phyloP scores from a whole-genome alignment of 441 rosid genomes.

The Melastoma candidum region DNA sequence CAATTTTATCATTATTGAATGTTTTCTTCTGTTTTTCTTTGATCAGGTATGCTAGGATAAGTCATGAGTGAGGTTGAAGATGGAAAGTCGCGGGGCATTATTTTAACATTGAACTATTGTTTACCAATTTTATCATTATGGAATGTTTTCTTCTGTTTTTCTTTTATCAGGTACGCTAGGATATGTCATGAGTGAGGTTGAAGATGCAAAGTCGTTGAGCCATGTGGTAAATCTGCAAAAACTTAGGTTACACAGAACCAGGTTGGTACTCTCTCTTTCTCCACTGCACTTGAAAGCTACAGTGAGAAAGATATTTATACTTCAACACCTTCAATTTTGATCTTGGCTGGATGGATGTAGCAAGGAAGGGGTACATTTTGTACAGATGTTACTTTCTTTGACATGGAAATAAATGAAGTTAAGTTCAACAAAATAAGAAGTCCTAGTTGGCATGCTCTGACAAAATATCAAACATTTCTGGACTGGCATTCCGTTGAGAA shows the following conservation, averaged over 20 bases:
- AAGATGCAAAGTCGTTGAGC: conserved; percentile 80
- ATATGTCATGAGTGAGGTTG: conserved; percentile 93
- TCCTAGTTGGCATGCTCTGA: background rate
- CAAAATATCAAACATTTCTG: background rate
- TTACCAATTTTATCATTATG: background rate
- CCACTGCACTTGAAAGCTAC: conserved; percentile 1
- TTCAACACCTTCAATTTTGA: conserved; percentile 25
- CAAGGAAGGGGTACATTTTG: conserved; percentile 58
- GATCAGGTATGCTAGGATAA: conserved; percentile 78
- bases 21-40: conserved; percentile 8
- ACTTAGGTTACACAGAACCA: conserved; percentile 89
- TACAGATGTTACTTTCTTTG: no score
- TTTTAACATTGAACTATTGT: no score
- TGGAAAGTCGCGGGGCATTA: conserved; percentile 61
- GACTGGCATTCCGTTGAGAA: background rate
- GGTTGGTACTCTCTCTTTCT: conserved; percentile 29
- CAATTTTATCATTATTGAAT: conserved; percentile 3
- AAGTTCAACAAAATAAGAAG: no score
- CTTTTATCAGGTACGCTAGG: conserved; percentile 67
- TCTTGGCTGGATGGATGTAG: conserved; percentile 93
- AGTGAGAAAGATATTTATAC: conserved; percentile 2
- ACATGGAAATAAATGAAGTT: no score
- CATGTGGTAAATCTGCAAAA: conserved; percentile 81
- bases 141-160: conserved; percentile 6
- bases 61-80: conserved; percentile 95